These are phyloP conservation scores for Saitozyma podzolica DNA, from an alignment of 768 basidiomycete genomes.

Conservation along the genomic window DNA sequence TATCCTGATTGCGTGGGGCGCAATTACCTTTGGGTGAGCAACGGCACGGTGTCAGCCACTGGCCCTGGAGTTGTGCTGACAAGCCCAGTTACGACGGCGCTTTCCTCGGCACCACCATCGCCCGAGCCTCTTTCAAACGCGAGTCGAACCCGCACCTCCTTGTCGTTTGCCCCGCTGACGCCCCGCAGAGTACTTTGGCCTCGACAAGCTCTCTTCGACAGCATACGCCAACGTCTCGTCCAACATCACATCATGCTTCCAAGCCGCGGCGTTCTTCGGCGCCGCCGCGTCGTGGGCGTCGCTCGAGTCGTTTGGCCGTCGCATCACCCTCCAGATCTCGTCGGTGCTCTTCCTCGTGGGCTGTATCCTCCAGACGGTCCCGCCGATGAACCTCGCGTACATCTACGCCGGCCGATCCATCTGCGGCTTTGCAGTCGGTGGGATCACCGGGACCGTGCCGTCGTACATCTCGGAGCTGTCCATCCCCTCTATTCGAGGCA, in stretches of 20 bases:
- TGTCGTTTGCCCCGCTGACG: not conserved
- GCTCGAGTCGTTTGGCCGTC: slow-evolving; percentile 55
- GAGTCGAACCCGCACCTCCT: slow-evolving; percentile 18
- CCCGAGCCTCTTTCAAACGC: slow-evolving; percentile 55
- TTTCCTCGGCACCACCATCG: slow-evolving; percentile 58
- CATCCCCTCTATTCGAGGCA: slow-evolving; percentile 27
- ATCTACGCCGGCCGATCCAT: slow-evolving; percentile 24
- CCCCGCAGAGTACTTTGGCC: slow-evolving; percentile 52
- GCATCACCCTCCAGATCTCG: slow-evolving; percentile 50
- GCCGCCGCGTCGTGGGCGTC: slow-evolving; percentile 39
- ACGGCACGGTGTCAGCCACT: slow-evolving; percentile 31
- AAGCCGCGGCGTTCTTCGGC: slow-evolving; percentile 56
- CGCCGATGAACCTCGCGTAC: not conserved
- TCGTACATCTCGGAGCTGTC: slow-evolving; percentile 54
- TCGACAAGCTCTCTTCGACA: slow-evolving; percentile 42
- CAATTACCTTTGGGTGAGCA: not conserved
- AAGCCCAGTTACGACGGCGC: slow-evolving; percentile 55
- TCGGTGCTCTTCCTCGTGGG: slow-evolving; percentile 56
- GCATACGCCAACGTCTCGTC: slow-evolving; percentile 54
- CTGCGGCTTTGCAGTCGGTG: slow-evolving; percentile 55
- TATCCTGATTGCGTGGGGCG: not conserved
- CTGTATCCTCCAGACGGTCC: slow-evolving; percentile 50
- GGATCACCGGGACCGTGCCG: slow-evolving; percentile 34
- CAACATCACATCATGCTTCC: slow-evolving; percentile 58
- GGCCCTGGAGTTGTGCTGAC: slow-evolving; percentile 53